phyloP scores from a whole-genome alignment of 345 rosid genomes.

The Pistacia integerrima region DNA sequence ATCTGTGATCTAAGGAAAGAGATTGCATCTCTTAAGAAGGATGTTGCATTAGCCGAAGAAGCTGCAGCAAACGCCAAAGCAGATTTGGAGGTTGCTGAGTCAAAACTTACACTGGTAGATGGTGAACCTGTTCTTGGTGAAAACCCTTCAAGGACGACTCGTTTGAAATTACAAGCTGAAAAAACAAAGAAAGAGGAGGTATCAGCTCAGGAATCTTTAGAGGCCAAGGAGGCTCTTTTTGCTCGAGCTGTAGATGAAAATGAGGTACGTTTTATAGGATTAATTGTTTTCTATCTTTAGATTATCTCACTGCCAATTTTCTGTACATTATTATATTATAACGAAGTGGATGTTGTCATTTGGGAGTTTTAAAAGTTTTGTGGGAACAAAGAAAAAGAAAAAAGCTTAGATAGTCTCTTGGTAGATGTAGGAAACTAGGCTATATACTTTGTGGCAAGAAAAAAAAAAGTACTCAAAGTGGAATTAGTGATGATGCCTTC shows the following conservation, averaged over 20 bases:
- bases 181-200: conserved; percentile 65
- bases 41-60: conserved; percentile 67
- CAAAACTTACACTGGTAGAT: conserved; percentile 74
- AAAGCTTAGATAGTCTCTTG: background rate
- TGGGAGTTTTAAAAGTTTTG: background rate
- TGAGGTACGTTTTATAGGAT: conserved; percentile 56
- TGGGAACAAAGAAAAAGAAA: background rate
- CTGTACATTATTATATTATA: background rate
- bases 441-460: background rate
- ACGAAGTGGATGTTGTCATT: background rate
- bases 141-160: conserved; percentile 79
- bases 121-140: conserved; percentile 97
- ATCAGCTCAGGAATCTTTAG: conserved; percentile 63
- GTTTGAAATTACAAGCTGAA: conserved; percentile 67
- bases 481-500: background rate
- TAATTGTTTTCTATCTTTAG: background rate
- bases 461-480: background rate
- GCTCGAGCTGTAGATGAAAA: conserved; percentile 79
- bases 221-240: conserved; percentile 91
- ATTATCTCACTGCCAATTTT: background rate
- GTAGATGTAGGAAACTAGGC: background rate
- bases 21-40: conserved; percentile 62
- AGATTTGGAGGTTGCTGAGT: conserved; percentile 79
- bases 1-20: conserved; percentile 91
- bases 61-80: conserved; percentile 68